Evolutionary conservation across 164 flowering plant genomes (phyloP).

Genomic region (Brasenia schreberi): DNA sequence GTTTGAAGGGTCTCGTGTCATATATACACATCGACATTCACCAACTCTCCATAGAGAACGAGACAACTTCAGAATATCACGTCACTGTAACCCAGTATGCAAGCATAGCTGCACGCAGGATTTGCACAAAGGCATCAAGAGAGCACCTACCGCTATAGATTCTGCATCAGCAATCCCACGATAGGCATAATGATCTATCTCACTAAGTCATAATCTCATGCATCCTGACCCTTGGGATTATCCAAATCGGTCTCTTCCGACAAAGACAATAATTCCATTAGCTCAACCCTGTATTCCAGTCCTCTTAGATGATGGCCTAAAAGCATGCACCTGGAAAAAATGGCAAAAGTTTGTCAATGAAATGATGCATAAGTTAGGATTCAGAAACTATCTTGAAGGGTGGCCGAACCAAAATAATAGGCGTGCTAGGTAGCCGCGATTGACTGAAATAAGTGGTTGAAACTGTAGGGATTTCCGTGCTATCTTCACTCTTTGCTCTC

Average conservation of each 20-base stretch:
- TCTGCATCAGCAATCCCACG: too few species aligned
- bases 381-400: not conserved
- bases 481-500: slow-evolving; percentile 32
- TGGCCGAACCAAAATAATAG: slow-evolving; percentile 65
- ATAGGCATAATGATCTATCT: too few species aligned
- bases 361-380: not conserved
- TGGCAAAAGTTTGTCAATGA: not conserved
- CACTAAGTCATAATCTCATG: not conserved
- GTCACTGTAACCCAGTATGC: too few species aligned
- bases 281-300: slow-evolving; percentile 61
- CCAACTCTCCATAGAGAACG: not conserved
- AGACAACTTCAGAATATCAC: not conserved
- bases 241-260: slow-evolving; percentile 16
- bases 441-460: slow-evolving; percentile 64
- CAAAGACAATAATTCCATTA: slow-evolving; percentile 42
- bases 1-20: too few species aligned
- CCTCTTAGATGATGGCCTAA: slow-evolving; percentile 78
- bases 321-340: slow-evolving; percentile 60
- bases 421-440: slow-evolving; percentile 73
- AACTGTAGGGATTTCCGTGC: slow-evolving; percentile 59
- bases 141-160: too few species aligned
- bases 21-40: not conserved
- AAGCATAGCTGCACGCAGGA: too few species aligned
- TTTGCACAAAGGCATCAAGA: too few species aligned
- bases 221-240: slow-evolving; percentile 15